Evolutionary conservation across 2,329 filamentous ascomycete genomes (phyloP), one percentile per base, ranked within the genome.

Genomic region (Parascedosporium putredinis): DNA sequence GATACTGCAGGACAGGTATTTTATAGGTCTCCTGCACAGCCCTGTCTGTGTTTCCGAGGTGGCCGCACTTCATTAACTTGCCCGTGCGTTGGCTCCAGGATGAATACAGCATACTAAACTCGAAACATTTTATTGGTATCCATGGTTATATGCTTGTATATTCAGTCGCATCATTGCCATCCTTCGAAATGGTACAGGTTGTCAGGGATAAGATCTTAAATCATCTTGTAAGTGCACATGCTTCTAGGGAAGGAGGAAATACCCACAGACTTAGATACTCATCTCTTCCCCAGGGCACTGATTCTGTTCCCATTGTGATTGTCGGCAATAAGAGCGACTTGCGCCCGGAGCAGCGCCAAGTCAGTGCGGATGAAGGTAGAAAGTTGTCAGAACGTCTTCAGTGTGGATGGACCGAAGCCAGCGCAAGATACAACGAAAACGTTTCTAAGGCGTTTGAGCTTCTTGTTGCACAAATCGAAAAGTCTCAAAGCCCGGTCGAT

Each of bases 131-230:
- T 62, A 97, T 98, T 65, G 93, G 93, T 55, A 97, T 97, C 57
- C 93, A 98, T 72, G 93, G 93, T 51, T 98, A 97, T 68, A 89
- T 98, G 79, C 84, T 98, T 53, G 91, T 96, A 45, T 98, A 98
- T 70, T 95, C 90, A n/a, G 90, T 98, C 46, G 86, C 87, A 20
- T 95, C 88, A 45, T 83, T 88, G 61, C 86, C 93, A 59, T 95
- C 89, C 8, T 97, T 96, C 62, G 93, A 98, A 65, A 98, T 97
- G 91, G 85, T 95, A 47, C 82, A 87, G 61, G 88, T 96, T 53
- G 95, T 98, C 57, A 78, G 90, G 23, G 91, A 97, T 66, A 98
- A 97, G 76, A 96, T 98, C 55, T 73, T 98, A 52, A 95, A 95
- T 65, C 91, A 97, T 64, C 72, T 97, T 55, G 91, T 95, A 72